Percentiles rank a stretch among this genome's conserved stretches.
Evolutionary conservation across 1,284 basidiomycete species (phyloP).

Genomic region (Rhodotorula sp.): DNA sequence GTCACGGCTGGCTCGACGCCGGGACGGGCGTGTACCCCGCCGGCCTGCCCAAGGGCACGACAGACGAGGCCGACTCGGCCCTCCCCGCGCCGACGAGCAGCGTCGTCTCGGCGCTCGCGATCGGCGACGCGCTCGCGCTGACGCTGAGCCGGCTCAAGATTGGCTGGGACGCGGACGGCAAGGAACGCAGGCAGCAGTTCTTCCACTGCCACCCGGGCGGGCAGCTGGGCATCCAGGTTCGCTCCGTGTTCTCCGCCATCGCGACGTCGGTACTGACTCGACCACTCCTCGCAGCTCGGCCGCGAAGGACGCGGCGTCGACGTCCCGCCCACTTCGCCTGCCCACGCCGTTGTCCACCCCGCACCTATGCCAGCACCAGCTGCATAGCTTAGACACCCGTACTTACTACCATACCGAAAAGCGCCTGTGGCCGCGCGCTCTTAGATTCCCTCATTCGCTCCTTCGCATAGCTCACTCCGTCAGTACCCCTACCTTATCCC

Average conservation of each 20-base stretch:
- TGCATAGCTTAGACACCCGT: not conserved
- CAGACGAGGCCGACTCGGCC: conserved; percentile 46
- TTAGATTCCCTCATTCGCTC: too few relatives aligned
- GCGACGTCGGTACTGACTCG: not conserved
- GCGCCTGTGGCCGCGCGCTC: not conserved
- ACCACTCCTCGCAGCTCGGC: conserved; percentile 21
- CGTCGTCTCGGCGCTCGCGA: conserved; percentile 52
- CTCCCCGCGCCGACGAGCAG: conserved; percentile 52
- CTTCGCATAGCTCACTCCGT: too few relatives aligned
- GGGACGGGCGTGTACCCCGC: conserved; percentile 42
- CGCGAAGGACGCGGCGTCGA: conserved; percentile 35
- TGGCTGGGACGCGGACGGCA: conserved; percentile 44
- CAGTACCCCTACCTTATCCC: too few relatives aligned
- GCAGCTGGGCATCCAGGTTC: conserved; percentile 46
- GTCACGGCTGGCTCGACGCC: conserved; percentile 50
- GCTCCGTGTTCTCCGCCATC: not conserved
- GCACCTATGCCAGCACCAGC: not conserved
- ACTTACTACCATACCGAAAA: not conserved
- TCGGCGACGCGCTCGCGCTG: conserved; percentile 52
- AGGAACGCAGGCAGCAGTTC: conserved; percentile 46
- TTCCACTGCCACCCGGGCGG: conserved; percentile 52
- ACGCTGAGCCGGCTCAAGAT: conserved; percentile 37
- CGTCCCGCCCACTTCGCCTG: not conserved
- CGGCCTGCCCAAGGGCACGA: conserved; percentile 28
- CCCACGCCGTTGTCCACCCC: not conserved